Base-by-base conservation (phyloP, 1,139 yeast genomes). In the Meyerozyma sp. region DNA sequence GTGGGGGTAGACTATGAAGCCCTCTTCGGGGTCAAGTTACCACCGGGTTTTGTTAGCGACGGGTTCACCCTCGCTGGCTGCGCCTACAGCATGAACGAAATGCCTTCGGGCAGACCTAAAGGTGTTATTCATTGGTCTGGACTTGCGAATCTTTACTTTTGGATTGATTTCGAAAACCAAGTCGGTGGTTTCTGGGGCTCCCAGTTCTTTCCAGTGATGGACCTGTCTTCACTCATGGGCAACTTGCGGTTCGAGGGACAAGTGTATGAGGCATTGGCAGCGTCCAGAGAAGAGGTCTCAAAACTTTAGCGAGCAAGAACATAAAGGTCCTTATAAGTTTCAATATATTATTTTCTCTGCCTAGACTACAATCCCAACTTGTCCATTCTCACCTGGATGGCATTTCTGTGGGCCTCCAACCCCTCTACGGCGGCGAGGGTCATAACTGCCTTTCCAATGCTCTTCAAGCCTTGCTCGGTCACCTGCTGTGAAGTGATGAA, bases 341-440 rank as follows among this genome's bases (percentile, higher is more conserved):
- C 8, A 21, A 21, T 5, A 8, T 16, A 16, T 16, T 16, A 16
- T 16, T 16, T 16, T 16, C 18, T 16, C 18, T 16, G 18, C 18
- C 3, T 2, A 16, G 32, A 45, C 46, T 32, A 32, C 45, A 73
- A 66, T 13, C 90, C 90, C 42, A 86, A 68, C 58, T 85, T 84
- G 51, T 84, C 89, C 86, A 91, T 82, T 73, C 98, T 82, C 38
- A 93, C 84, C 63, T 89, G 89, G 42, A 91, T 96, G 8, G 98
- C 98, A 60, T 90, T 87, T 66, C 97, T 81, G 71, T 93, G 98
- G 10, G 93, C 98, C 63, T 91, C 97, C 48, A 93, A 77, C 1
- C 99, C 98, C 68, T 93, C 98, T 39, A 90, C 94, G 40, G 82
- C 90, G n/a, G 99, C 98, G 51, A 93, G 78, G 26, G 90, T 82